Base-by-base conservation (phyloP, 176 grass and related monocot genomes). In the Bothriochloa decipiens region DNA sequence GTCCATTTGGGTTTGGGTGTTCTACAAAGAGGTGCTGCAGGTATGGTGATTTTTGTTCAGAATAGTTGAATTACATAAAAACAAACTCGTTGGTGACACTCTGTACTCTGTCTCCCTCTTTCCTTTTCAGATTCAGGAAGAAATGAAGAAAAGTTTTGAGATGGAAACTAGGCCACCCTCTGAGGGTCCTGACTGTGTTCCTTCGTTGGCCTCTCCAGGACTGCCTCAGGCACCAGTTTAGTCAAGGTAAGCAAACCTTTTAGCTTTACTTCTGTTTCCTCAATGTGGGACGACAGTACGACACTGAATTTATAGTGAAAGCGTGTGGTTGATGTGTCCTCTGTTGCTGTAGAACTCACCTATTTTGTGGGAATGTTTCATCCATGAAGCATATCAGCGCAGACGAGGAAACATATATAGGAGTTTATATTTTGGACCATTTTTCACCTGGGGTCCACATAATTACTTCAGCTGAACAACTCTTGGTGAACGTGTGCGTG, bases 1-100 rank as follows among this genome's bases (percentile, higher is more conserved):
- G 49, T 22, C 32, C 47, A 13, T 55, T 28, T 76, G 73, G 73
- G 28, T 33, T 55, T 76, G 47, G 47, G 49, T 76, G 16, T 75
- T 76, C 17, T 57, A 14, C 10, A 17, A 6, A 47, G 41, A 46
- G 6, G n/a, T 47, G n/a, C 23, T 25, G 45, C 2, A 73, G 70
- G 70, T 73, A 73, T 6, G 0, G 4, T 36, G 41, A 8, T 28
- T 7, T 36, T 14, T 13, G 11, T 62, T 5, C 4, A n/a, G 20
- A 18, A 36, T 76, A 28, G 17, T 22, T 7, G 0, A 35, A n/a
- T 36, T 76, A n/a, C 25, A 71, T 71, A 2, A 26, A 71, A 71
- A 71, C 68, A 13, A 42, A 71, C 25, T 11, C 20, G 43, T 40
- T 25, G 68, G 13, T 71, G 6, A 43, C 67, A 40, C 9, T 70